Evolutionary conservation across 306 rosid species (phyloP).

Genomic region (Cucumis cinereus): DNA sequence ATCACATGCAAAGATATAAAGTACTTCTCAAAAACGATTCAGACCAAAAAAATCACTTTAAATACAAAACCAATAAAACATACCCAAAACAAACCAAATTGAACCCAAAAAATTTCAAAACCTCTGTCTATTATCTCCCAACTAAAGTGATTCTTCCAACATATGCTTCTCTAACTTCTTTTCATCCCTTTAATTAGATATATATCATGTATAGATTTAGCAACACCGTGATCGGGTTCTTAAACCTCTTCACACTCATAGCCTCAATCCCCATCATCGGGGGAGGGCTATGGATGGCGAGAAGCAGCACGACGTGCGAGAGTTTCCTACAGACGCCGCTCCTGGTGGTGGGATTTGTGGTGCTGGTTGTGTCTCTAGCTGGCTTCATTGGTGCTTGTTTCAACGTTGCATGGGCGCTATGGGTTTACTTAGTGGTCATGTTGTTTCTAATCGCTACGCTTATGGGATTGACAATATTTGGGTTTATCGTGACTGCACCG

Average conservation of each 20-base stretch:
- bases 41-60: background rate
- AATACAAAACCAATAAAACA: background rate
- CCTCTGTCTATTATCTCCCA: background rate
- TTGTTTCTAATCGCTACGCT: conserved; percentile 50
- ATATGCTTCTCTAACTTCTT: no score
- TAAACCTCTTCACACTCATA: conserved; percentile 72
- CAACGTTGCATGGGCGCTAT: conserved; percentile 81
- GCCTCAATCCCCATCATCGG: conserved; percentile 94
- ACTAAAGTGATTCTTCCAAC: no score
- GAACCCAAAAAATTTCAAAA: background rate
- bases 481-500: conserved; percentile 55
- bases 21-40: background rate
- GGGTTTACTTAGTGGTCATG: conserved; percentile 83
- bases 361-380: conserved; percentile 62
- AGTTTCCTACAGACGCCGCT: conserved; percentile 86
- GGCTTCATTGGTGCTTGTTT: conserved; percentile 95
- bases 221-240: conserved; percentile 90
- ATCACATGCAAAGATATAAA: background rate
- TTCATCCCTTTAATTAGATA: background rate
- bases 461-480: conserved; percentile 56
- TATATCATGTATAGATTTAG: conserved; percentile 53
- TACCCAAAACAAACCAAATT: background rate
- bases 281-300: conserved; percentile 84
- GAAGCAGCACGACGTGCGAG: conserved; percentile 72
- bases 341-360: conserved; percentile 59